Evolutionary conservation across 169 alveolate species (phyloP), one percentile per base, ranked within the genome.

Genomic region (Cytauxzoon felis): DNA sequence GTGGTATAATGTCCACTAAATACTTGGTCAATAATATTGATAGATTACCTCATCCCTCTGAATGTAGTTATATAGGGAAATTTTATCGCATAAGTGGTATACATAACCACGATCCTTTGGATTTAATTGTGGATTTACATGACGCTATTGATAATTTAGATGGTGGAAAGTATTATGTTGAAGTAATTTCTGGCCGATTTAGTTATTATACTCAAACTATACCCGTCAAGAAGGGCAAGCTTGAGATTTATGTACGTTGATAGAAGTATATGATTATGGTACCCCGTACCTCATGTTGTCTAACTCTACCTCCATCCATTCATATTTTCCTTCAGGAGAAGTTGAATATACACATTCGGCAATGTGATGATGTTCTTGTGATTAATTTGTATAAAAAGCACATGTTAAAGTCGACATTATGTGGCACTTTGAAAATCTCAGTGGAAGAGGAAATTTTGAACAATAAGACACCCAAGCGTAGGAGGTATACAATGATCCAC

Each of bases 81-180:
- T 26, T 64, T 4, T 76, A 65, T 58, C 80, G 81, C 58, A 64
- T 76, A 16, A 21, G 61, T 7, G 80, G 80, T 16, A 7, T 65
- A 7, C 91, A 86, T 41, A 42, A 49, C 41, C 91, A 86, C 45
- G 87, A 78, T 11, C 70, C 87, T 5, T 67, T 86, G 29, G 89
- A 86, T 26, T n/a, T 78, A 30, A 62, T 78, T n/a, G 36, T 82
- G 0, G 91, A 86, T 40, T 36, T 86, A 21, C 84, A 78, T 27
- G 83, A 82, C n/a, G 82, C 80, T 38, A 13, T 34, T 32, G 21
- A 65, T 4, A n/a, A 21, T 43, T 32, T 60, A n/a, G 41, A 19
- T 11, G 24, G 49, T 27, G 80, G 78, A 21, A 66, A 71, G 29
- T 80, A 64, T 60, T 68, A n/a, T 57, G 16, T 84, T 38, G 87